Evolutionary conservation across 2,329 filamentous ascomycete genomes (phyloP), one percentile per base, ranked within the genome.

Genomic region (Ophiostoma pallidulum): DNA sequence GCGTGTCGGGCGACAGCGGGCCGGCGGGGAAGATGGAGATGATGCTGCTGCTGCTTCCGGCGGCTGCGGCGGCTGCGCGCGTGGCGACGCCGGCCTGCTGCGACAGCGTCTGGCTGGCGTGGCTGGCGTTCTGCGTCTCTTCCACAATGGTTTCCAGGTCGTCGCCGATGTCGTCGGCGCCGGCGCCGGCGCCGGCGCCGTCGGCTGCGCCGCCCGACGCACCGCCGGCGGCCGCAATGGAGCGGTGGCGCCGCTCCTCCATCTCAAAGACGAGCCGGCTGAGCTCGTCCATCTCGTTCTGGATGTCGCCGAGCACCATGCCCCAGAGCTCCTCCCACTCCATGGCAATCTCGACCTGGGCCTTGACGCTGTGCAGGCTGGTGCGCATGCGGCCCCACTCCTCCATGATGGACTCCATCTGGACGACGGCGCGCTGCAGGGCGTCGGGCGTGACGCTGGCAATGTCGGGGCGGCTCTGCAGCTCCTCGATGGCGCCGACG

Each of bases 251-350:
- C 54, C 89, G 84, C 67, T 97, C 92, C 64, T 98, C 92, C 89
- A 97, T 95, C 65, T 97, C 90, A 59, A 97, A 97, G 26, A 97
- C 86, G 41, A 95, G 69, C 33, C 85, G 76, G 58, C 58, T 57
- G 2, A 66, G 56, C 18, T 89, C 63, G 41, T 65, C 63, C 62
- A 80, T 82, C 66, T 98, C 92, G 53, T 83, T 80, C 45, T 90
- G 86, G 52, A 97, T 95, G 62, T 97, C 91, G 38, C 90, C 91
- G 3, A 98, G 72, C 3, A 97, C 91, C 54, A 78, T 87, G 57
- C 88, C 88, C 91, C 92, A 97, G 31, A 98, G 73, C 66, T 97
- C 90, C 64, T 96, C 90, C 91, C 91, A 98, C 61, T 98, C 92
- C 89, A 97, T 94, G 40, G 92, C 92, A 50, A 95, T 81, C 64